Percentiles rank a stretch among this genome's conserved stretches.
phyloP scores from a whole-genome alignment of 192 early-diverging fungal genomes.

The Coemansia sp. region DNA sequence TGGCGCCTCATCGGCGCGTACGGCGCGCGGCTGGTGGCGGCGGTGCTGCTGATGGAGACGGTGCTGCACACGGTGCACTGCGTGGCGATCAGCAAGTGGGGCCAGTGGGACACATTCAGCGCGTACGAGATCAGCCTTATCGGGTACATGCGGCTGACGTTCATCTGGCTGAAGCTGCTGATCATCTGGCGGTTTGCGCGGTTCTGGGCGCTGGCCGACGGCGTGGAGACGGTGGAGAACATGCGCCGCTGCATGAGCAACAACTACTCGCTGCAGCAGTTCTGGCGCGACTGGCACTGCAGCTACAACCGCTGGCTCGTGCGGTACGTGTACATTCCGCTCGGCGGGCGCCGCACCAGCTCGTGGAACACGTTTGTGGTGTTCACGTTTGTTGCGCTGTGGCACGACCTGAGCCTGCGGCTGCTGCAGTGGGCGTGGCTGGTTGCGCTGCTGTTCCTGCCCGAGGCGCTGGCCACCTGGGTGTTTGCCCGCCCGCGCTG shows the following conservation, averaged over 20 bases:
- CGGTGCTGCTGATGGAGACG: slow-evolving; percentile 80
- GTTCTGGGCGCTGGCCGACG: slow-evolving; percentile 93
- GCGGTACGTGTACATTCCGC: slow-evolving; percentile 86
- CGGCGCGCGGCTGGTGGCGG: slow-evolving; percentile 65
- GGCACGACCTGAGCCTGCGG: slow-evolving; percentile 91
- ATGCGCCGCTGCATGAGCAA: slow-evolving; percentile 97
- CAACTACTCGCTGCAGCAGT: slow-evolving; percentile 91
- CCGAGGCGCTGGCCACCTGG: slow-evolving; percentile 72
- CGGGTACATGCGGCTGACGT: slow-evolving; percentile 84
- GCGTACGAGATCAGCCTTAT: slow-evolving; percentile 83
- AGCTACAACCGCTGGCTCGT: slow-evolving; percentile 91
- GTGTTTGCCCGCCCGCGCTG: slow-evolving; percentile 39
- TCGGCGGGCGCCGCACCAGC: slow-evolving; percentile 77
- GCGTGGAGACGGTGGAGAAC: slow-evolving; percentile 87
- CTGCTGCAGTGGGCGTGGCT: slow-evolving; percentile 93
- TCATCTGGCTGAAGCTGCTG: slow-evolving; percentile 95
- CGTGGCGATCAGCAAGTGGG: slow-evolving; percentile 86
- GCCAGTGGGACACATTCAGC: slow-evolving; percentile 80
- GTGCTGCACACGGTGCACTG: slow-evolving; percentile 86
- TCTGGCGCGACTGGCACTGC: slow-evolving; percentile 97
- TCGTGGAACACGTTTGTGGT: slow-evolving; percentile 80
- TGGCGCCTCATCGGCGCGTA: slow-evolving; percentile 48
- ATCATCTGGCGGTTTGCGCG: slow-evolving; percentile 98
- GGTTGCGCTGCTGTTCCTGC: slow-evolving; percentile 81
- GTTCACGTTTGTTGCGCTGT: slow-evolving; percentile 97